Evolutionary conservation across 1,284 basidiomycete species (phyloP).

Genomic region (Apiotrichum sp.): DNA sequence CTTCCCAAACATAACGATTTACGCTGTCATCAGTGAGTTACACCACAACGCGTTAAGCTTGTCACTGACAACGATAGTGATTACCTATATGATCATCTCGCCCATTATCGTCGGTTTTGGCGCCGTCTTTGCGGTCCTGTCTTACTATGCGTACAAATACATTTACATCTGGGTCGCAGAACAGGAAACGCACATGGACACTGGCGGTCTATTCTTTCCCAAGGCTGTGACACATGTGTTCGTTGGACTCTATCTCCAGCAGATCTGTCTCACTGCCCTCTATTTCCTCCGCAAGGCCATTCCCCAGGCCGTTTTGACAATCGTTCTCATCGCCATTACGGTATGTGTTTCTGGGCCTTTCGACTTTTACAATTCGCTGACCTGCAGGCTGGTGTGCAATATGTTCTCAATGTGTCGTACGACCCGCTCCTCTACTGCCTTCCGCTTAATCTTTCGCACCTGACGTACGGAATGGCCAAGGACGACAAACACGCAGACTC

Average conservation of each 20-base stretch:
- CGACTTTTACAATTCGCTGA: too few species aligned
- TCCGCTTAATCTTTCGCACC: constrained; percentile 70
- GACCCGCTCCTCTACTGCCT: constrained; percentile 56
- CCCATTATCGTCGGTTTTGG: constrained; percentile 92
- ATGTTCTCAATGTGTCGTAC: constrained; percentile 60
- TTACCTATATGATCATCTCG: constrained; percentile 82
- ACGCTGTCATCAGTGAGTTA: constrained; percentile 67
- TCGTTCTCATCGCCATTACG: constrained; percentile 73
- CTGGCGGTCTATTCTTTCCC: constrained; percentile 92
- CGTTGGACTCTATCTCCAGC: constrained; percentile 81
- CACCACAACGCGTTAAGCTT: not conserved
- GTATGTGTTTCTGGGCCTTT: constrained; percentile 52
- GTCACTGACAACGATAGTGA: constrained; percentile 39
- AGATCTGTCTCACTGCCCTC: constrained; percentile 70
- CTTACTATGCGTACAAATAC: constrained; percentile 84
- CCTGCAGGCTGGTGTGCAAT: constrained; percentile 53
- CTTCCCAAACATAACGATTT: constrained; percentile 63
- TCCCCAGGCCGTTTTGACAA: constrained; percentile 71
- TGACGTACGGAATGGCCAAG: constrained; percentile 52
- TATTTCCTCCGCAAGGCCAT: constrained; percentile 77
- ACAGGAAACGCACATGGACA: constrained; percentile 67
- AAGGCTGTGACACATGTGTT: constrained; percentile 89
- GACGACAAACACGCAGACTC: constrained; percentile 21
- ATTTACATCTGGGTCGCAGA: constrained; percentile 73
- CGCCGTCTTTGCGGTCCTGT: constrained; percentile 70